These are phyloP conservation scores for Rhinocladiella similis DNA, from an alignment of 2,329 filamentous ascomycete species.

Conservation along the genomic window DNA sequence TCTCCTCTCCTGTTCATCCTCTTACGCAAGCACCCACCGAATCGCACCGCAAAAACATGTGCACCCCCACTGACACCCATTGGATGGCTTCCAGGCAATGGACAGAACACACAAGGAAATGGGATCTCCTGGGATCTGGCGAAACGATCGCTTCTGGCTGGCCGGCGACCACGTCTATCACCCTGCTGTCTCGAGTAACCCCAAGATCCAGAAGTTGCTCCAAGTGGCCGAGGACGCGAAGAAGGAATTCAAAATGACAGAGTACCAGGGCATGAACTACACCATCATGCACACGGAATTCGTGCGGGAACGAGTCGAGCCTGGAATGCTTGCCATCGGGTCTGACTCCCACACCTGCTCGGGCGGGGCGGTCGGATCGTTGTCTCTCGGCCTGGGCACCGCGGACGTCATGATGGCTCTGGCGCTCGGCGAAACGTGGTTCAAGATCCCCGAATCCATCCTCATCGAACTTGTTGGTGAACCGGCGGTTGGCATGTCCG, in stretches of 20 bases:
- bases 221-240: slow-evolving; percentile 39
- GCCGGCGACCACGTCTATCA: slow-evolving; percentile 52
- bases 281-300: slow-evolving; percentile 53
- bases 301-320: slow-evolving; percentile 44
- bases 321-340: slow-evolving; percentile 46
- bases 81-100: slow-evolving; percentile 37
- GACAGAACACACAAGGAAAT: slow-evolving; percentile 42
- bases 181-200: slow-evolving; percentile 41
- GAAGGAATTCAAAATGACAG: slow-evolving; percentile 46
- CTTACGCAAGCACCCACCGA: too few species aligned
- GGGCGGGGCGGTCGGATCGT: slow-evolving; percentile 41
- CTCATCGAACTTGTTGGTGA: slow-evolving; percentile 42
- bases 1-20: not conserved
- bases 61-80: not conserved
- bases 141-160: slow-evolving; percentile 54
- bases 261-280: slow-evolving; percentile 42
- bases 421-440: slow-evolving; percentile 50
- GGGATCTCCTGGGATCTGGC: slow-evolving; percentile 45
- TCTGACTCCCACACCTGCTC: slow-evolving; percentile 51
- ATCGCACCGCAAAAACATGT: too few species aligned
- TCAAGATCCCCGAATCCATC: slow-evolving; percentile 46
- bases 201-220: slow-evolving; percentile 40
- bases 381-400: slow-evolving; percentile 49
- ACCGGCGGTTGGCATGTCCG: slow-evolving; percentile 40
- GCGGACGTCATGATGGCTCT: slow-evolving; percentile 49